Evolutionary conservation across 768 basidiomycete species (phyloP), one percentile per base, ranked within the genome.

Genomic region (Lentinula raphanica): DNA sequence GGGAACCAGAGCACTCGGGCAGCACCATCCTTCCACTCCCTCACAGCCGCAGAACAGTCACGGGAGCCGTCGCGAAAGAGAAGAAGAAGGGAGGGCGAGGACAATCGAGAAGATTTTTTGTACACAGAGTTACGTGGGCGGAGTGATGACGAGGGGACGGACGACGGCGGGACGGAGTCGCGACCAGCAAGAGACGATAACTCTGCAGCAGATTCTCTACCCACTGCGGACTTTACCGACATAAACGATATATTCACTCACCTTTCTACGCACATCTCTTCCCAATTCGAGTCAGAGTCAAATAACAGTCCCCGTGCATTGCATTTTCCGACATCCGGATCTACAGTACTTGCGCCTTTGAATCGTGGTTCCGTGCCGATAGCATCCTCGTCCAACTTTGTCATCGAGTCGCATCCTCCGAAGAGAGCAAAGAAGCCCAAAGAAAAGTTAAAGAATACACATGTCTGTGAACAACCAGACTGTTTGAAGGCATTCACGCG

Each of bases 401-500:
- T 69, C 8, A 63, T 65, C 32, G 45, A 65, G 15, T 48, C 67
- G 1, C 68, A 70, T 27, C 60, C 62, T n/a, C 61, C 62, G 2
- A 76, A 74, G 65, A 73, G 74, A 59, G 39, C 56, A 63, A 54
- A 58, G 7, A 73, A 71, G 55, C 76, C 78, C 44, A 82, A 75
- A 61, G 83, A 82, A 46, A 76, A 71, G 58, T 72, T 69, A 6
- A 68, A 77, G 5, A 79, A 76, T 55, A 66, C 76, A 7, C 90
- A 91, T 66, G 77, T 77, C 19, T 92, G 91, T 65, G 86, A 85
- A 60, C 78, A 85, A 58, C 81, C 86, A 42, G 80, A 85, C 38
- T 94, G 92, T 65, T 78, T 79, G 64, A 94, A 94, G 75, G 77
- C 84, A 9, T 94, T 94, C 67, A 87, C 87, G 28, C 83, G 92